A percentile compares a stretch with the other conserved stretches of the same genome.
These are phyloP conservation scores for Globisporangium recalcitrans DNA, from an alignment of 352 stramenopile genomes.

Conservation along the genomic window DNA sequence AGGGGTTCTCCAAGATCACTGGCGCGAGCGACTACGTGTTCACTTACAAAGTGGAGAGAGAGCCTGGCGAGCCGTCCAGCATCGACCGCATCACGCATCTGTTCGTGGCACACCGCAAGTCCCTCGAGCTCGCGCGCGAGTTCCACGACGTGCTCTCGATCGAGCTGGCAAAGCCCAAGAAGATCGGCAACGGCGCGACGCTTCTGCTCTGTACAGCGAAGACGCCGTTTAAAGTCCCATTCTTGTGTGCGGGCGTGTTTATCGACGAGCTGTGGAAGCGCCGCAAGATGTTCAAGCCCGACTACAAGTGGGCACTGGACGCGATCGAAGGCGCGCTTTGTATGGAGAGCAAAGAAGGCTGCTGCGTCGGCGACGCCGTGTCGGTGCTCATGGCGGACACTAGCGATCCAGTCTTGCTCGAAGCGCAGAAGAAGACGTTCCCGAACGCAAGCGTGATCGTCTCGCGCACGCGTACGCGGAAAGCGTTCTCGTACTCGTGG, in stretches of 20 bases:
- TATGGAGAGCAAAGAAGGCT: neutral
- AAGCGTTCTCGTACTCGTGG: neutral
- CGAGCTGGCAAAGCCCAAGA: slow-evolving; percentile 3
- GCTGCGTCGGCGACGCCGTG: slow-evolving; percentile 3
- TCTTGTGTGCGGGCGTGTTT: slow-evolving; percentile 5
- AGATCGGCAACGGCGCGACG: neutral
- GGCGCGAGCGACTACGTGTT: slow-evolving; percentile 1
- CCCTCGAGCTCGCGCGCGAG: slow-evolving; percentile 5
- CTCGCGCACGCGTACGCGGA: neutral
- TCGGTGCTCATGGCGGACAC: neutral
- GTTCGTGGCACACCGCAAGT: slow-evolving; percentile 3
- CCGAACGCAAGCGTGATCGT: slow-evolving; percentile 1
- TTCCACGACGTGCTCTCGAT: slow-evolving; percentile 7
- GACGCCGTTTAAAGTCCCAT: slow-evolving; percentile 4
- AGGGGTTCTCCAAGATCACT: neutral
- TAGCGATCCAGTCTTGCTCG: neutral
- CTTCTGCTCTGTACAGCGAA: neutral
- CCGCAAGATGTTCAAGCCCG: neutral
- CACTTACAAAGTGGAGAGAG: slow-evolving; percentile 4
- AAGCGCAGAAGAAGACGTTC: slow-evolving; percentile 7
- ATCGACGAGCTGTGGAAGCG: neutral
- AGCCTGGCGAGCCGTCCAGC: neutral
- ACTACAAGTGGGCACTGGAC: slow-evolving; percentile 5
- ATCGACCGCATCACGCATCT: slow-evolving; percentile 3
- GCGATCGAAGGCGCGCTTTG: slow-evolving; percentile 1